These are phyloP conservation scores for Triangularia setosa DNA, from an alignment of 2,329 filamentous ascomycete species.

Conservation along the genomic window DNA sequence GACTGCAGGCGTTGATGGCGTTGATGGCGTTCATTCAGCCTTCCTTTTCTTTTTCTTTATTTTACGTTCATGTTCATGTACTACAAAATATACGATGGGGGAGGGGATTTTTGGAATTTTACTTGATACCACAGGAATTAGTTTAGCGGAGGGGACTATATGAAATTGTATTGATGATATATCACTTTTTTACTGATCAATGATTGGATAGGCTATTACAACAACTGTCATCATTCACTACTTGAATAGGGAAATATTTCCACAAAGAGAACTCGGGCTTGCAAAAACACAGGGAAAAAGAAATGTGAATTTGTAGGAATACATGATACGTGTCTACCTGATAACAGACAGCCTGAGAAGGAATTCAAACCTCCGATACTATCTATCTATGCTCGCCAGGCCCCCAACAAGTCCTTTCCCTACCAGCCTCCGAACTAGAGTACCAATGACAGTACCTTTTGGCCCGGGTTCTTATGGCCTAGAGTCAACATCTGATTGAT, in stretches of 20 bases:
- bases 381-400: too few species aligned
- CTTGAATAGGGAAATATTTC: not conserved
- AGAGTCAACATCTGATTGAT: too few species aligned
- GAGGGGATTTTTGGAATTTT: not conserved
- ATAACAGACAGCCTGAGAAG: not conserved
- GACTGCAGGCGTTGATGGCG: not conserved
- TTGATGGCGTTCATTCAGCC: not conserved
- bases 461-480: too few species aligned
- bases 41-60: not conserved
- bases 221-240: not conserved
- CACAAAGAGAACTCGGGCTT: not conserved
- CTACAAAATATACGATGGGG: not conserved
- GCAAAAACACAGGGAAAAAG: not conserved
- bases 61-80: not conserved
- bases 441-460: too few species aligned
- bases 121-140: not conserved
- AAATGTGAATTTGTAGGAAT: not conserved
- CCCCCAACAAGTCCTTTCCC: too few species aligned
- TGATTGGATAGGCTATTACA: not conserved
- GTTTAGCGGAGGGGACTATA: not conserved
- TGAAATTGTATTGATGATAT: not conserved
- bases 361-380: too few species aligned
- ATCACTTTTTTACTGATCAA: not conserved
- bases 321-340: not conserved
- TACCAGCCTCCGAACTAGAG: too few species aligned